phyloP scores from a whole-genome alignment of 2,329 filamentous ascomycete species.

The Neocucurbitaria cava region DNA sequence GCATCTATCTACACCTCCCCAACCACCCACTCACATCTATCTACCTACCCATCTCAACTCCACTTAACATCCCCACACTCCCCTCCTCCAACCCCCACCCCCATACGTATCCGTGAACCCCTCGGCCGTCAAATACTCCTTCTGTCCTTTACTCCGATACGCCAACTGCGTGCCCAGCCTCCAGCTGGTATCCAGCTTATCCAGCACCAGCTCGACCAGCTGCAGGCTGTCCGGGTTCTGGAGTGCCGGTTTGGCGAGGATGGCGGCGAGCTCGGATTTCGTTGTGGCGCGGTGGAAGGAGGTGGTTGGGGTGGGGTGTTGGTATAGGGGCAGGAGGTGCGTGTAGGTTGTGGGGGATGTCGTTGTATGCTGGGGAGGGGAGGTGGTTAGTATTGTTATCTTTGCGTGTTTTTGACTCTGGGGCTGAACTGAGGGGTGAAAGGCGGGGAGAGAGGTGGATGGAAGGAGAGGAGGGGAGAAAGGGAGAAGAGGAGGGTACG shows the following conservation, averaged over 20 bases:
- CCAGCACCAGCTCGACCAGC: slow-evolving; percentile 53
- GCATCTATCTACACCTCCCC: no score
- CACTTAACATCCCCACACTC: slow-evolving; percentile 33
- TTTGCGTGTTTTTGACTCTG: no score
- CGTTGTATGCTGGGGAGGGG: slow-evolving; percentile 43
- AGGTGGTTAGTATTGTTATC: slow-evolving; percentile 1
- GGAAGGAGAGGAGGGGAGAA: no score
- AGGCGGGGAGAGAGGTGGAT: no score
- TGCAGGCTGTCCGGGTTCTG: slow-evolving; percentile 42
- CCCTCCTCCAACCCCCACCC: slow-evolving; percentile 35
- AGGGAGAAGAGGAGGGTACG: no score
- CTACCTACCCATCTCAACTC: no score
- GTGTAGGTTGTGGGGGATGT: slow-evolving; percentile 50
- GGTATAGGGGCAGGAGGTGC: slow-evolving; percentile 51
- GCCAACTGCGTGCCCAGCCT: slow-evolving; percentile 51
- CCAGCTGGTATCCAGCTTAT: slow-evolving; percentile 32
- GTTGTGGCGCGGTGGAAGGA: slow-evolving; percentile 49
- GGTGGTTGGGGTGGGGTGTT: slow-evolving; percentile 36
- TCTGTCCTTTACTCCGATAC: slow-evolving; percentile 42
- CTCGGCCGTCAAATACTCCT: slow-evolving; percentile 47
- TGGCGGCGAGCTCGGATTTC: slow-evolving; percentile 47
- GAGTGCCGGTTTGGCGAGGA: slow-evolving; percentile 41
- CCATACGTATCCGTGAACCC: slow-evolving; percentile 50
- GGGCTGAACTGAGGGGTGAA: no score
- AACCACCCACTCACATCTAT: no score